A percentile compares a stretch with the other conserved stretches of the same genome.
These are phyloP conservation scores for Dioszegia hungarica DNA, from an alignment of 768 basidiomycete species.

Conservation along the genomic window DNA sequence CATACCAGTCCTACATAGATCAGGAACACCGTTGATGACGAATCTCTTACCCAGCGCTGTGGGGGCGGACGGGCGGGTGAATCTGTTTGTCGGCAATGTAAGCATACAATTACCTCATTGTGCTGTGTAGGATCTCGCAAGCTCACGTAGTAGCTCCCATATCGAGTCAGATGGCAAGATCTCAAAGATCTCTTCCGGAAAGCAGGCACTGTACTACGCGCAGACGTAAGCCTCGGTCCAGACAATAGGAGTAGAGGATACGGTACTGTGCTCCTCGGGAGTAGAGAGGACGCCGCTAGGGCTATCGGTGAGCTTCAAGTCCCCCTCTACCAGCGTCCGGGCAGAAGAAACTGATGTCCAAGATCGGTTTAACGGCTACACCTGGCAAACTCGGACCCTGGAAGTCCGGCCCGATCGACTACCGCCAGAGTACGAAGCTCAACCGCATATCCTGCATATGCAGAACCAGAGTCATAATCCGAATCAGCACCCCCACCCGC, in stretches of 20 bases:
- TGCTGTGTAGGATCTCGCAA: neutral
- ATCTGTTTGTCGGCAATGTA: slow-evolving; percentile 95
- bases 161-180: slow-evolving; percentile 98
- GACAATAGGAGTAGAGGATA: slow-evolving; percentile 88
- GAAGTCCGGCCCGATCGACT: slow-evolving; percentile 88
- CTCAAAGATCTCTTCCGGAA: slow-evolving; percentile 95
- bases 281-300: slow-evolving; percentile 86
- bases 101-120: slow-evolving; percentile 44
- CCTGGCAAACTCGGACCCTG: slow-evolving; percentile 89
- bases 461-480: neutral
- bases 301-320: slow-evolving; percentile 64
- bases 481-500: slow-evolving; percentile 5
- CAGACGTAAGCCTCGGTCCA: slow-evolving; percentile 71
- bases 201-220: slow-evolving; percentile 80
- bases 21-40: slow-evolving; percentile 36
- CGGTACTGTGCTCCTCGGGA: slow-evolving; percentile 89
- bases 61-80: slow-evolving; percentile 73
- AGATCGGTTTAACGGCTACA: slow-evolving; percentile 92
- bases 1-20: slow-evolving; percentile 15
- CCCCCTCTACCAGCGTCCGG: neutral
- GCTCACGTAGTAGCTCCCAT: slow-evolving; percentile 65
- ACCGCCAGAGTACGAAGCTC: slow-evolving; percentile 59
- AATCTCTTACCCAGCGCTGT: slow-evolving; percentile 41
- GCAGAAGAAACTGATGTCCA: neutral
- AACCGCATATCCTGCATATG: slow-evolving; percentile 17